Evolutionary conservation across 495 filamentous ascomycete species (phyloP), one percentile per base, ranked within the genome.

Genomic region (Daldinia concentrica): DNA sequence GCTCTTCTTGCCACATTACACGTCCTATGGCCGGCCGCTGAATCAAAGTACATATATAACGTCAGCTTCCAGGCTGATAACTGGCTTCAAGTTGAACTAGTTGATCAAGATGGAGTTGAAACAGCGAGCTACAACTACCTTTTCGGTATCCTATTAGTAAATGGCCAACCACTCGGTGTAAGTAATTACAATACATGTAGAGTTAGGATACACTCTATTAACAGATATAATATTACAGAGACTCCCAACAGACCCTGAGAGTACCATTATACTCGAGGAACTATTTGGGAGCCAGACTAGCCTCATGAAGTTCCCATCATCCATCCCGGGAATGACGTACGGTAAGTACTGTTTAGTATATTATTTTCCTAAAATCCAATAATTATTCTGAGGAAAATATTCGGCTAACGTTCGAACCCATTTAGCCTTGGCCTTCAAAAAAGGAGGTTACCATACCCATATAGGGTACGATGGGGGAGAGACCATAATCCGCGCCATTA

Each of bases 281-380:
- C 79, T 89, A 1, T 88, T 87, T 74, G 85, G 83, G 24, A 75
- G 78, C 15, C 81, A 83, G 58, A 76, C 73, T 9, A 72, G 70
- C 30, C 79, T 88, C 34, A 68, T 76, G 30, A 81, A 78, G 3
- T 84, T 71, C 51, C 85, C 83, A 22, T 86, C 84, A 1, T 57
- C 58, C 5, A 66, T 83, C 6, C 69, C 68, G 0, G 84, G 82
- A 6, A 87, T 87, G 84, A 75, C 75, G 15, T 76, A 86, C 56
- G 68, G 70, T 72, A 37, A 14, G 64, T 57, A 4, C 17, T 76
- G 12, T 59, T 83, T 17, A 9, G 7, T 9, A 74, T 76, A 11
- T 67, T 62, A 29, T 54, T 14, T 8, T 43, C 15, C 14, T 6
- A 1, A 15, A 52, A 8, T 12, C 15, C n/a, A 43, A 19, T n/a